A percentile compares a stretch with the other conserved stretches of the same genome.
phyloP scores from a whole-genome alignment of 371 early-diverging fungal genomes.

The Zopfochytrium polystomum region DNA sequence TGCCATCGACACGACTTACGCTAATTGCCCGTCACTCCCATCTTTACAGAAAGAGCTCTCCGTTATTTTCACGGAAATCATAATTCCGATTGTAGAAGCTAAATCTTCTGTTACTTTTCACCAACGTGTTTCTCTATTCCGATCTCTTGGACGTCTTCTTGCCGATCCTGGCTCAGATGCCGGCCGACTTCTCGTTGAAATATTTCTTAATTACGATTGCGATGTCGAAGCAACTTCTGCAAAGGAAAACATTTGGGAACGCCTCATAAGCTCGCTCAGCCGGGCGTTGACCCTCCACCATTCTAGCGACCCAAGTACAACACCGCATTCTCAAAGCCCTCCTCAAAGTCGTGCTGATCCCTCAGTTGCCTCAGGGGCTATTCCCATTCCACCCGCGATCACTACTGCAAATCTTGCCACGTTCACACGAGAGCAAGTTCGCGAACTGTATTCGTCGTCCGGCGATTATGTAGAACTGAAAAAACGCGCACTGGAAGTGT shows the following conservation, averaged over 20 bases:
- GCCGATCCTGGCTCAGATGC: constrained; percentile 68
- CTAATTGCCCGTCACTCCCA: background rate
- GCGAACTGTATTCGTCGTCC: constrained; percentile 42
- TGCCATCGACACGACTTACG: background rate
- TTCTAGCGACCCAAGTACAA: constrained; percentile 29
- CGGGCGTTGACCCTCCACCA: constrained; percentile 50
- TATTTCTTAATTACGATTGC: constrained; percentile 97
- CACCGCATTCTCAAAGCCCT: background rate
- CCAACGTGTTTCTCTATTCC: constrained; percentile 39
- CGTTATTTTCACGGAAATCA: constrained; percentile 74
- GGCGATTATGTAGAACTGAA: constrained; percentile 51
- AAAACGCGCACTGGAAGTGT: constrained; percentile 44
- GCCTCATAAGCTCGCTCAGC: constrained; percentile 64
- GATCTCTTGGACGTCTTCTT: constrained; percentile 48
- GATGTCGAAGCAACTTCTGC: constrained; percentile 63
- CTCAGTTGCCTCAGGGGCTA: background rate
- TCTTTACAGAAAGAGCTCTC: constrained; percentile 61
- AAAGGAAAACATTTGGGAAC: constrained; percentile 75
- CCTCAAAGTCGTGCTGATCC: constrained; percentile 27
- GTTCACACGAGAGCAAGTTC: constrained; percentile 48
- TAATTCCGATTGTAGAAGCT: constrained; percentile 63
- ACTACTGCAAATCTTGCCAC: constrained; percentile 43
- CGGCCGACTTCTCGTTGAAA: constrained; percentile 74
- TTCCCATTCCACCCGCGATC: constrained; percentile 37
- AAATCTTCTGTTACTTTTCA: constrained; percentile 40